Conservation (phyloP, 2,329 filamentous ascomycete genomes). For the Chaetomium sp. region DNA sequence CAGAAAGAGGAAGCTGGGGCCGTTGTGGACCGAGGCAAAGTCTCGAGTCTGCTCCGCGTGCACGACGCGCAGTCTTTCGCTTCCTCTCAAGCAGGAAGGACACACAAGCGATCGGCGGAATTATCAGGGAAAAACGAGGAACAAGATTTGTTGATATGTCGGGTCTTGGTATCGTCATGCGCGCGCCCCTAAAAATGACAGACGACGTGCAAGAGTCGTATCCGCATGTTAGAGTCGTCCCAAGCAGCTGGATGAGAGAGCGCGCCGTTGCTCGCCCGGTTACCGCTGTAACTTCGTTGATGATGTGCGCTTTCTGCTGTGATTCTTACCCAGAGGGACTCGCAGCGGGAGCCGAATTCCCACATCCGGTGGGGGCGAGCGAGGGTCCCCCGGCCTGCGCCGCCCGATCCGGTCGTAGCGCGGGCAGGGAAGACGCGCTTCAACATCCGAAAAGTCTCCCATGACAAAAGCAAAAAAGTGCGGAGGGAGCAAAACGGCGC, state of each 20-base stretch:
- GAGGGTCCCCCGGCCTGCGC: constrained; percentile 19
- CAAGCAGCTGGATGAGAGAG: constrained; percentile 8
- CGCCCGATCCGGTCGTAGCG: constrained; percentile 33
- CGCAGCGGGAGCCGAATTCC: constrained; percentile 8
- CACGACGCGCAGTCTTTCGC: constrained; percentile 20
- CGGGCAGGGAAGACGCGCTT: constrained; percentile 24
- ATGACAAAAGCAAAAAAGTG: constrained; percentile 24
- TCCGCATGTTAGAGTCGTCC: not conserved
- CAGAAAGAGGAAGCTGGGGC: constrained; percentile 26
- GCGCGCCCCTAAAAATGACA: not conserved
- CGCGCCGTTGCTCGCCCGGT: not conserved
- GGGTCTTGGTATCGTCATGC: not conserved
- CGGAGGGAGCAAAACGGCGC: constrained; percentile 36
- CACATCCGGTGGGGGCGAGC: constrained; percentile 2
- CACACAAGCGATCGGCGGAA: constrained; percentile 25
- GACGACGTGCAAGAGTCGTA: not conserved
- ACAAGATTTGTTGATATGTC: not conserved
- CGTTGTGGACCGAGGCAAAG: constrained; percentile 28
- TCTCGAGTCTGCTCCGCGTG: constrained; percentile 16
- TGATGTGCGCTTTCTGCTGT: not conserved
- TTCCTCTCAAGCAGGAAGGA: constrained; percentile 29
- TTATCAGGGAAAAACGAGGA: constrained; percentile 6
- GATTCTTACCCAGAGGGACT: not conserved
- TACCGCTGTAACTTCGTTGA: constrained; percentile 12
- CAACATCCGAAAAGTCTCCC: constrained; percentile 18